phyloP scores from a whole-genome alignment of 257 asterid species.

The Solanum arcanum region DNA sequence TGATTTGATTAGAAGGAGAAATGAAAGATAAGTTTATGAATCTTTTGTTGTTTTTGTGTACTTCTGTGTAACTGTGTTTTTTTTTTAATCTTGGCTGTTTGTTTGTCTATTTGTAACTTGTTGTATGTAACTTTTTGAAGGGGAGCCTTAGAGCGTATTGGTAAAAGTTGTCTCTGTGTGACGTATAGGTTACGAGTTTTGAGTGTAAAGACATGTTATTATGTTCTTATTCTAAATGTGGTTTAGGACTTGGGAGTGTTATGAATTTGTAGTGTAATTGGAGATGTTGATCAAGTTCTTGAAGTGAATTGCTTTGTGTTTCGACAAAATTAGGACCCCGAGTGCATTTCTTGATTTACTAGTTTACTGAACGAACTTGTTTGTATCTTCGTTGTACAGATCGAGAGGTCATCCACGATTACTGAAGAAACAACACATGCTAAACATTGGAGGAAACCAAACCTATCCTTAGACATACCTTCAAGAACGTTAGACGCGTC shows the following conservation, averaged over 20 bases:
- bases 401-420: constrained; percentile 19
- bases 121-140: not conserved
- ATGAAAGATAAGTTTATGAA: not conserved
- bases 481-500: constrained; percentile 32
- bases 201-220: not conserved
- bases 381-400: constrained; percentile 12
- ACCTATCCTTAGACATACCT: constrained; percentile 72
- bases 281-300: not conserved
- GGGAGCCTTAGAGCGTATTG: not conserved
- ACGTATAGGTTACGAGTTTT: not conserved
- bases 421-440: constrained; percentile 26
- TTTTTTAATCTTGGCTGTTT: not conserved
- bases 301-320: not conserved
- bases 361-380: not conserved
- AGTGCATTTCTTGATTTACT: not conserved
- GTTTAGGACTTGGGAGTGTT: not conserved
- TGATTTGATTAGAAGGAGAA: not conserved
- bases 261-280: not conserved
- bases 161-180: not conserved
- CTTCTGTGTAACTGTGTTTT: not conserved
- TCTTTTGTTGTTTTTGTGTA: not conserved
- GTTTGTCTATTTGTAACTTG: not conserved
- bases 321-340: not conserved
- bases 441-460: constrained; percentile 53
- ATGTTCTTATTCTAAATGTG: not conserved